These are phyloP conservation scores for Lodderomyces metapsilosis DNA, from an alignment of 1,139 yeast genomes.

Conservation along the genomic window DNA sequence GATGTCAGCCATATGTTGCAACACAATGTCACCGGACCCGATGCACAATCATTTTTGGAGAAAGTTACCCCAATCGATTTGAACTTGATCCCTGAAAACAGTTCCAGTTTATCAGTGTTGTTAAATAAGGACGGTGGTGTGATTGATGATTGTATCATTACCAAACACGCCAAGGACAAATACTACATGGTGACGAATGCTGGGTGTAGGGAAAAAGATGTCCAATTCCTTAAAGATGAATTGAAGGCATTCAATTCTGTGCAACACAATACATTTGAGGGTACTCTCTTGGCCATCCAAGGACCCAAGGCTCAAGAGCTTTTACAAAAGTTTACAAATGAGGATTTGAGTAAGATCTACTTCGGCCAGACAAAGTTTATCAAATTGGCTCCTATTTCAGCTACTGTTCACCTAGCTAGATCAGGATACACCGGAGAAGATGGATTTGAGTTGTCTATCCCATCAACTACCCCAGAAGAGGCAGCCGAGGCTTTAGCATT, in stretches of 20 bases:
- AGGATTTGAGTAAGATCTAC: conserved; percentile 57
- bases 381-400: conserved; percentile 43
- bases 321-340: conserved; percentile 62
- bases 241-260: conserved; percentile 46
- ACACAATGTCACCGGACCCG: conserved; percentile 71
- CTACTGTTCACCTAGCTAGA: conserved; percentile 72
- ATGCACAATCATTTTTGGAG: conserved; percentile 68
- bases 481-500: conserved; percentile 51
- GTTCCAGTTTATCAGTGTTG: conserved; percentile 75
- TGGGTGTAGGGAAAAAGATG: conserved; percentile 84
- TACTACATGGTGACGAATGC: conserved; percentile 96
- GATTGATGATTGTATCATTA: conserved; percentile 88
- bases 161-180: conserved; percentile 74
- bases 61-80: conserved; percentile 86
- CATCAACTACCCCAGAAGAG: conserved; percentile 48
- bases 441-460: conserved; percentile 90
- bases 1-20: conserved; percentile 98
- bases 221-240: conserved; percentile 58
- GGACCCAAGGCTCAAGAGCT: conserved; percentile 79
- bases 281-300: conserved; percentile 84
- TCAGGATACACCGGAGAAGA: conserved; percentile 99
- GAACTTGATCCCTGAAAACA: conserved; percentile 49
- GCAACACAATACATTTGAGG: conserved; percentile 63
- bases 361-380: conserved; percentile 74
- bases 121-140: conserved; percentile 78